Evolutionary conservation across 139 green algal genomes (phyloP).

Genomic region (Micromonas commoda): DNA sequence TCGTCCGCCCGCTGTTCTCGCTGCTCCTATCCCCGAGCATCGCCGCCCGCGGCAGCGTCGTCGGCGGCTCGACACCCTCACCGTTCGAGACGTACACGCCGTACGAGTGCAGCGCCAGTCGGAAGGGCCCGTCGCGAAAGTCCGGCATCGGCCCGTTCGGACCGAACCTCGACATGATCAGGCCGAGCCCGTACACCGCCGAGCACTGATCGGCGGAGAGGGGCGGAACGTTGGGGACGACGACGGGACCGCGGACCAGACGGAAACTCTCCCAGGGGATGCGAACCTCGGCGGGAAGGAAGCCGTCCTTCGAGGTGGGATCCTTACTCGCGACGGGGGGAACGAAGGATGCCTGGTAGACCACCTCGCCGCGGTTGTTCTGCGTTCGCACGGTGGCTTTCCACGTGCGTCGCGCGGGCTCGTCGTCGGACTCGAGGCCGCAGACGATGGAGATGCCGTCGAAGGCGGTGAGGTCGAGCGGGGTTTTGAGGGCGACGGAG

Average conservation of each 20-base stretch:
- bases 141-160: slow-evolving; percentile 10
- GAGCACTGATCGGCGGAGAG: not conserved
- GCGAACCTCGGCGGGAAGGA: not conserved
- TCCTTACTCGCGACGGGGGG: no score
- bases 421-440: slow-evolving; percentile 15
- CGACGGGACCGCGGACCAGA: slow-evolving; percentile 14
- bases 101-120: not conserved
- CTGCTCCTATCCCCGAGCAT: not conserved
- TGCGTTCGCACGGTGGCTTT: slow-evolving; percentile 19
- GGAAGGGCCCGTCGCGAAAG: slow-evolving; percentile 19
- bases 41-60: not conserved
- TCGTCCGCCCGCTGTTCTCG: not conserved
- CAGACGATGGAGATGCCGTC: not conserved
- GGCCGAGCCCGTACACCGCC: slow-evolving; percentile 11
- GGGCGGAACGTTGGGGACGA: slow-evolving; percentile 13
- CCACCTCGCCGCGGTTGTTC: slow-evolving; percentile 17
- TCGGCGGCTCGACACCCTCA: not conserved
- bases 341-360: slow-evolving; percentile 20
- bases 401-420: slow-evolving; percentile 24
- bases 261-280: slow-evolving; percentile 14
- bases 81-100: not conserved
- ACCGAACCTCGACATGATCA: slow-evolving; percentile 24
- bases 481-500: not conserved
- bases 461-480: slow-evolving; percentile 12
- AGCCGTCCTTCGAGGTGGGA: no score